phyloP scores from a whole-genome alignment of 768 basidiomycete species.

The Daedalea quercina region DNA sequence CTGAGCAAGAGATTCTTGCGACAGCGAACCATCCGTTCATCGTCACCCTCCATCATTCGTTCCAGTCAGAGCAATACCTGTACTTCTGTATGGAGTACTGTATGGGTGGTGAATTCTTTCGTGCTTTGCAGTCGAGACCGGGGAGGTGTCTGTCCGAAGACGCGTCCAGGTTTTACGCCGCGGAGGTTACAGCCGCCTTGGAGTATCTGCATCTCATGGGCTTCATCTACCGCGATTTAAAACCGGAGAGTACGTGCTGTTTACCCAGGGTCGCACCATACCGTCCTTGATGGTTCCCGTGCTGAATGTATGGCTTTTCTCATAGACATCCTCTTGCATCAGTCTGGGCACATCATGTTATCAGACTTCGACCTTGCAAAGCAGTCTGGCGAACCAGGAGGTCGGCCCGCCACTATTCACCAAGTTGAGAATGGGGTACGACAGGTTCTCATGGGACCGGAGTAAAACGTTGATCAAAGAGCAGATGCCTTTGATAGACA shows the following conservation, averaged over 20 bases:
- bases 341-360: slow-evolving; percentile 98
- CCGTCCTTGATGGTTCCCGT: slow-evolving; percentile 2
- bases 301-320: slow-evolving; percentile 6
- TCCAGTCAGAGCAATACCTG: slow-evolving; percentile 96
- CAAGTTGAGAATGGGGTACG: slow-evolving; percentile 85
- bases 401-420: slow-evolving; percentile 82
- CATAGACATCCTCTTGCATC: slow-evolving; percentile 92
- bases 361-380: slow-evolving; percentile 99
- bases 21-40: slow-evolving; percentile 99
- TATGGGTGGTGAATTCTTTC: slow-evolving; percentile 99
- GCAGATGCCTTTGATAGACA: slow-evolving; percentile 90
- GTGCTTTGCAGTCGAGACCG: slow-evolving; percentile 90
- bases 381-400: slow-evolving; percentile 81
- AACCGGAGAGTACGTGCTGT: slow-evolving; percentile 87
- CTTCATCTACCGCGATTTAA: slow-evolving; percentile 98
- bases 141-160: slow-evolving; percentile 97
- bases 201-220: slow-evolving; percentile 99
- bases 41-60: slow-evolving; percentile 97
- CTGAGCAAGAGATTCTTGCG: slow-evolving; percentile 98
- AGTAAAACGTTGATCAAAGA: slow-evolving; percentile 9
- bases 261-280: not conserved
- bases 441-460: slow-evolving; percentile 15
- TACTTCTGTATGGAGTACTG: slow-evolving; percentile 99
- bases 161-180: slow-evolving; percentile 94
- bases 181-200: slow-evolving; percentile 94